These are phyloP conservation scores for Blastocystis sp. DNA, from an alignment of 352 stramenopile species.

Conservation along the genomic window DNA sequence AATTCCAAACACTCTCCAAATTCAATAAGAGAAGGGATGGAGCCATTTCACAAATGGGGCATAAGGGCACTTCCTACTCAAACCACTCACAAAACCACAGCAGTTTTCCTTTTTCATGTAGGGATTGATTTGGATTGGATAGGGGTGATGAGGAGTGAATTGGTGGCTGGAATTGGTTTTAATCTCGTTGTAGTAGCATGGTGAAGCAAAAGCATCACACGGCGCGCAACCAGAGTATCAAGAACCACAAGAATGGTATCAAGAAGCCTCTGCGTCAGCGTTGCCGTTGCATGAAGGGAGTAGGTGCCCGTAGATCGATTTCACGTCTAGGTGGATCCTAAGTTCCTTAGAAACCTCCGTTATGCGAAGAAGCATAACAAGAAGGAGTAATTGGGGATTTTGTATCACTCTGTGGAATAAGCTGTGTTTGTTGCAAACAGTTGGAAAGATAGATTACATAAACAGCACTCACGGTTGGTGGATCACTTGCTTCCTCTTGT, in stretches of 20 bases:
- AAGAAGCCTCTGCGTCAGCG: slow-evolving; percentile 77
- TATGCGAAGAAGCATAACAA: slow-evolving; percentile 28
- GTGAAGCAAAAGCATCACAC: slow-evolving; percentile 78
- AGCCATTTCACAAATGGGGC: background rate
- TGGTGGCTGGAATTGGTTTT: no score
- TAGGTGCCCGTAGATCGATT: slow-evolving; percentile 60
- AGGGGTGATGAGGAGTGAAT: no score
- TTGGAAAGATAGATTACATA: background rate
- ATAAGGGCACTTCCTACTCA: background rate
- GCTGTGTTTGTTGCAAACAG: background rate
- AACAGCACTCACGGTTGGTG: background rate
- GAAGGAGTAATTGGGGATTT: slow-evolving; percentile 66
- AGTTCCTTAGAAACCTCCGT: slow-evolving; percentile 64
- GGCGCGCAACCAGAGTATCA: slow-evolving; percentile 76
- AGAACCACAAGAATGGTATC: slow-evolving; percentile 78
- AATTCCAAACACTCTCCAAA: background rate
- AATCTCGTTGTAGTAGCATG: slow-evolving; percentile 38
- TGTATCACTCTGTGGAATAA: background rate
- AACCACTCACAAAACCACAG: background rate
- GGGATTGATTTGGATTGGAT: background rate
- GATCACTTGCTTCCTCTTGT: background rate
- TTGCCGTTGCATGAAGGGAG: slow-evolving; percentile 72
- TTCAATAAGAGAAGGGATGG: background rate
- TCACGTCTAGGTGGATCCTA: slow-evolving; percentile 69
- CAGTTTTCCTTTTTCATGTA: background rate